Percentiles rank a stretch among this genome's conserved stretches.
Evolutionary conservation across 306 rosid genomes (phyloP).

Genomic region (Cajanus cajan): DNA sequence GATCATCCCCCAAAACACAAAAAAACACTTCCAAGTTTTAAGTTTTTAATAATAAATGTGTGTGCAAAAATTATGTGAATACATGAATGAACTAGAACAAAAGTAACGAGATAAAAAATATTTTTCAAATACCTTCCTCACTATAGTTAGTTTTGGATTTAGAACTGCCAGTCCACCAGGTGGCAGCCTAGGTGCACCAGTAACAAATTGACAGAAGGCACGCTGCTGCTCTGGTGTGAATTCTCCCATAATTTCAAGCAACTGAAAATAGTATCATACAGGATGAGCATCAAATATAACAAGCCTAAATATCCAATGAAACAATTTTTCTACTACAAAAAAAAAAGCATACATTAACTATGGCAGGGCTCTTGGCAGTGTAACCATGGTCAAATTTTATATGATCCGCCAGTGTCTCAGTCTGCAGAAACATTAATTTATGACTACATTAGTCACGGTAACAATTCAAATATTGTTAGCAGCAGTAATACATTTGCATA

Average conservation of each 20-base stretch:
- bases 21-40: background rate
- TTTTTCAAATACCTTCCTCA: constrained; percentile 72
- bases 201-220: constrained; percentile 95
- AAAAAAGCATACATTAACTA: constrained; percentile 63
- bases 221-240: constrained; percentile 85
- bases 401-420: constrained; percentile 89
- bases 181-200: constrained; percentile 97
- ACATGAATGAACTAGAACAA: background rate
- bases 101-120: background rate
- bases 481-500: background rate
- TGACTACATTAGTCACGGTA: background rate
- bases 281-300: background rate
- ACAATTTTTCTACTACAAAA: background rate
- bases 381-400: constrained; percentile 98
- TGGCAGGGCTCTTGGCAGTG: constrained; percentile 95
- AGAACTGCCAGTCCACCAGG: constrained; percentile 83
- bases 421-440: constrained; percentile 46
- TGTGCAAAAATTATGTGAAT: background rate
- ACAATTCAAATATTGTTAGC: constrained; percentile 12
- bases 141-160: constrained; percentile 92
- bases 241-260: constrained; percentile 42
- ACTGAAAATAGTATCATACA: constrained; percentile 22
- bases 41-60: no score
- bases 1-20: background rate
- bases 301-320: background rate